phyloP scores from a whole-genome alignment of 768 basidiomycete genomes.

The Collybia sordida region DNA sequence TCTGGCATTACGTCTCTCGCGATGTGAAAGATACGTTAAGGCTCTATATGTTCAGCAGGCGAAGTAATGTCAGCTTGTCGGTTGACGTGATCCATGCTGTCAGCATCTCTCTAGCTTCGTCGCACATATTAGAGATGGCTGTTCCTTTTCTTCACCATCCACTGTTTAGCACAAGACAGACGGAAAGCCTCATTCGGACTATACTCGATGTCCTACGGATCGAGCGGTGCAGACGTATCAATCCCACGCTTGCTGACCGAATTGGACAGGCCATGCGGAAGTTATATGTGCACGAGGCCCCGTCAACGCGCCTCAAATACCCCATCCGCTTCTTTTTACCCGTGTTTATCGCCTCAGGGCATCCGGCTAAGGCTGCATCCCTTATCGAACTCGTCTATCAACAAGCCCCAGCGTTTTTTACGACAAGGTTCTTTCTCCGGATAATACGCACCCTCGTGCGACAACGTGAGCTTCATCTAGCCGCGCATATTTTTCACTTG shows the following conservation, averaged over 20 bases:
- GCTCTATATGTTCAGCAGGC: constrained; percentile 31
- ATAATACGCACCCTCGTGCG: constrained; percentile 40
- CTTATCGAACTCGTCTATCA: constrained; percentile 39
- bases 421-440: constrained; percentile 32
- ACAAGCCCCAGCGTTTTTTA: constrained; percentile 38
- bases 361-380: constrained; percentile 32
- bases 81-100: constrained; percentile 24
- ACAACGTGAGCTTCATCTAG: constrained; percentile 36
- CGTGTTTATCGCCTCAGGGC: constrained; percentile 35
- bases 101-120: constrained; percentile 28
- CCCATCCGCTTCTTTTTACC: constrained; percentile 48
- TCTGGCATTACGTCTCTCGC: constrained; percentile 19
- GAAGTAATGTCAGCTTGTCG: constrained; percentile 20
- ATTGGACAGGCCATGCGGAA: constrained; percentile 33
- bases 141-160: constrained; percentile 31
- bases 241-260: constrained; percentile 24
- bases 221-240: constrained; percentile 28
- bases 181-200: constrained; percentile 35
- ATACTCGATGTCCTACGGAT: constrained; percentile 37
- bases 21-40: constrained; percentile 30
- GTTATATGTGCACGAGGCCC: constrained; percentile 33
- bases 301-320: constrained; percentile 33
- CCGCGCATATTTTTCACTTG: constrained; percentile 27
- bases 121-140: constrained; percentile 26
- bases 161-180: constrained; percentile 26